phyloP scores from a whole-genome alignment of 441 rosid species.

The Jatropha multifida region DNA sequence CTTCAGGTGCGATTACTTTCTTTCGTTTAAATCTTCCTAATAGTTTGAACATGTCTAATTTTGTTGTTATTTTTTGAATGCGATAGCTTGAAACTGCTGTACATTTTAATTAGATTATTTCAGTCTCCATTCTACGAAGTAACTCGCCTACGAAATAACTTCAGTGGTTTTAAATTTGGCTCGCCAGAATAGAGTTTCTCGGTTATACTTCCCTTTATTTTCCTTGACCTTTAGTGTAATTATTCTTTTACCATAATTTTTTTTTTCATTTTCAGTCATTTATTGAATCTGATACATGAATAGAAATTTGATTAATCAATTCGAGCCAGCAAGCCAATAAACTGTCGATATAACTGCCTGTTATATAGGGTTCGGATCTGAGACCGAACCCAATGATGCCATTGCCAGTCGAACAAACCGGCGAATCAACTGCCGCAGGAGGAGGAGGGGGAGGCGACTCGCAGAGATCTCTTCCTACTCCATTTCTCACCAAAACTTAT shows the following conservation, averaged over 20 bases:
- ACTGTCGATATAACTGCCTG: constrained; percentile 11
- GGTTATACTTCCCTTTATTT: background rate
- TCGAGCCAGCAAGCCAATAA: constrained; percentile 12
- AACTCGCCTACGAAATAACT: background rate
- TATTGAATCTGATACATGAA: constrained; percentile 10
- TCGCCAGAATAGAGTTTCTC: background rate
- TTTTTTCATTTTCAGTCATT: background rate
- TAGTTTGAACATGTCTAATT: background rate
- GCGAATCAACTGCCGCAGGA: constrained; percentile 38
- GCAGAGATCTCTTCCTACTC: constrained; percentile 78
- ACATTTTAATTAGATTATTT: background rate
- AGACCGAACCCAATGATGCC: constrained; percentile 39
- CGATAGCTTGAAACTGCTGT: background rate
- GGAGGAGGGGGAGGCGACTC: constrained; percentile 38
- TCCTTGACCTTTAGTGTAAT: background rate
- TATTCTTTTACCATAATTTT: background rate
- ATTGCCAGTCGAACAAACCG: constrained; percentile 57
- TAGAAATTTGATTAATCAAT: constrained; percentile 13
- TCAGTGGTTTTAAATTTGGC: background rate
- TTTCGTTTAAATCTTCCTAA: background rate
- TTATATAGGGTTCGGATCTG: constrained; percentile 37
- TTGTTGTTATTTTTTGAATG: background rate
- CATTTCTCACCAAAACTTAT: constrained; percentile 78
- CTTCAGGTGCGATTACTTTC: background rate
- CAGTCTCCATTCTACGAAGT: background rate